A percentile compares a stretch with the other conserved stretches of the same genome.
These are phyloP conservation scores for Trichoderma orchidacearum DNA, from an alignment of 495 filamentous ascomycete genomes.

Conservation along the genomic window DNA sequence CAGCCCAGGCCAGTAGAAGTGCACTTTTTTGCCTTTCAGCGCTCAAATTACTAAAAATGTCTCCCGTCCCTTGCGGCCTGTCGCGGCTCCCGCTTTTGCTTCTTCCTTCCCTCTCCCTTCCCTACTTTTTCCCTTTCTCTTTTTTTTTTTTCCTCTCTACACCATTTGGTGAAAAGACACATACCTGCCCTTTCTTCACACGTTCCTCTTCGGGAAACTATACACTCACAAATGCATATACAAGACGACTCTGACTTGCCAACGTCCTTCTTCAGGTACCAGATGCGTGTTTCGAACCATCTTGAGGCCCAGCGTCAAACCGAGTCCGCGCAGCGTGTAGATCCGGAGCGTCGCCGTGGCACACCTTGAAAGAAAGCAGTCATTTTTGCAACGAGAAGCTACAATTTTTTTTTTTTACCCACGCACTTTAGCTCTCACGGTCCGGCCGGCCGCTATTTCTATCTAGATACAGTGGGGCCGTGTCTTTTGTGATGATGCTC, in stretches of 20 bases:
- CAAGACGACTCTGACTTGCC: constrained; percentile 19
- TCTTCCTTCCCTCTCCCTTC: constrained; percentile 4
- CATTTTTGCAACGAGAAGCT: constrained; percentile 9
- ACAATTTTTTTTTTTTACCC: constrained; percentile 5
- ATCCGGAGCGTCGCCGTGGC: constrained; percentile 37
- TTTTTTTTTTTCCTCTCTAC: constrained; percentile 11
- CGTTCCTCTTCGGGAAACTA: constrained; percentile 3
- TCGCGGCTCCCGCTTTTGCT: background rate
- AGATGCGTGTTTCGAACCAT: constrained; percentile 31
- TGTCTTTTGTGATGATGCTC: background rate
- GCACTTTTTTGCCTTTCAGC: background rate
- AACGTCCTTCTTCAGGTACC: constrained; percentile 30
- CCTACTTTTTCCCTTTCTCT: constrained; percentile 2
- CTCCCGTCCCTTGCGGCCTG: background rate
- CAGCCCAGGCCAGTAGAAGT: background rate
- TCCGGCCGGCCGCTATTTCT: too few species aligned
- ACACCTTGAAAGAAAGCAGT: constrained; percentile 26
- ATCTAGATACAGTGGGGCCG: background rate
- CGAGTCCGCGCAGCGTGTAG: constrained; percentile 26
- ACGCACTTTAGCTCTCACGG: too few species aligned
- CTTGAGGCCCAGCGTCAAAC: constrained; percentile 22
- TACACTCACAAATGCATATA: constrained; percentile 28
- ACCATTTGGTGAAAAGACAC: constrained; percentile 14
- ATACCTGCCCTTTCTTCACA: constrained; percentile 1
- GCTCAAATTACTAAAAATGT: background rate